A percentile compares a stretch with the other conserved stretches of the same genome.
These are phyloP conservation scores for Irpex rosettiformis DNA, from an alignment of 1,284 basidiomycete species.

Conservation along the genomic window DNA sequence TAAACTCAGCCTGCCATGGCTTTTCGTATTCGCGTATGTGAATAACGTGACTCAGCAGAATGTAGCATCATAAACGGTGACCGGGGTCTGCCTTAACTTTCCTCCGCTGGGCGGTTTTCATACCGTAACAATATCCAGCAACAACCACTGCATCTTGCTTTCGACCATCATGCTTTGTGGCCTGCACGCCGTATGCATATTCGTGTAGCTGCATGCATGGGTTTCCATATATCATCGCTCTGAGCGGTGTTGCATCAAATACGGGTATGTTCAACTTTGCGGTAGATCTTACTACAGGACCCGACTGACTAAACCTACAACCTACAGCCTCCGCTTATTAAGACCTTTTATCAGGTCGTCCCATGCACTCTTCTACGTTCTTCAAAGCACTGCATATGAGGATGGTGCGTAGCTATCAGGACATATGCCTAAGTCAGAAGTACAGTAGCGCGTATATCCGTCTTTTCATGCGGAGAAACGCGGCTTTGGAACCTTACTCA, in stretches of 20 bases:
- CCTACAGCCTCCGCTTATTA: background rate
- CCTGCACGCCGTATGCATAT: background rate
- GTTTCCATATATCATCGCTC: background rate
- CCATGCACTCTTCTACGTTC: background rate
- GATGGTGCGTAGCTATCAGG: no score
- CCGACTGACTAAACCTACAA: background rate
- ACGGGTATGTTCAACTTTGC: background rate
- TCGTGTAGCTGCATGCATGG: background rate
- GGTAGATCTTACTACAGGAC: background rate
- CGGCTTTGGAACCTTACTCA: background rate
- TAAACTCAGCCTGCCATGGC: constrained; percentile 8
- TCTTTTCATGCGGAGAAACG: background rate
- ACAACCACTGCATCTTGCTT: background rate
- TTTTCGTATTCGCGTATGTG: constrained; percentile 14
- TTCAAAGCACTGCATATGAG: background rate
- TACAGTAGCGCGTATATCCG: background rate
- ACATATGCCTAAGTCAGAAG: no score
- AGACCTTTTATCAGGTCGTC: background rate
- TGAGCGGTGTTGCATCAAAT: background rate
- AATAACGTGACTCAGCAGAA: constrained; percentile 14
- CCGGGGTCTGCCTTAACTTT: background rate
- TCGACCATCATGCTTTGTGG: background rate
- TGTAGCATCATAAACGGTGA: background rate
- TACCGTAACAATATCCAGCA: background rate
- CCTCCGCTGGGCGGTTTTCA: background rate